Evolutionary conservation across 1,284 basidiomycete genomes (phyloP), one percentile per base, ranked within the genome.

Genomic region (Fomitiporia mediterranea): DNA sequence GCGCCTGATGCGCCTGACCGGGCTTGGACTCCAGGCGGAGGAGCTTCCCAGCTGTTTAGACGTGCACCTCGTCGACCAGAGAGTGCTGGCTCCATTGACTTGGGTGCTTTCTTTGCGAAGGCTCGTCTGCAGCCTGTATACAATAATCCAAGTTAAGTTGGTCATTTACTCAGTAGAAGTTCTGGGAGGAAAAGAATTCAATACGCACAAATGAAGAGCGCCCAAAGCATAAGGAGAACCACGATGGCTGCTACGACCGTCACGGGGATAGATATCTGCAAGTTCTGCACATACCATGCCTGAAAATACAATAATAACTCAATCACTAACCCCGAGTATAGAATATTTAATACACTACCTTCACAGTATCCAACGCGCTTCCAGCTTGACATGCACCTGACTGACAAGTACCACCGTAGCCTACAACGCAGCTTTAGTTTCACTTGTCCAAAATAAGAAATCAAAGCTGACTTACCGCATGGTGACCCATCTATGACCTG

Each of bases 401-500:
- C 40, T 74, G 64, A 66, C 92, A 94, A 59, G 77, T 78, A 21
- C 90, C 90, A 35, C 84, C 88, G 64, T 82, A 89, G 8, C 85
- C 83, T 86, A 56, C 48, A 43, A 28, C 6, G 17, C 34, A 19
- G 51, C 15, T 46, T 46, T 25, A 15, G 21, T 28, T 28, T 15
- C 7, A 27, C 25, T 9, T 17, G 6, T 1, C 53, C 27, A 49
- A 42, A 21, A 53, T 55, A 28, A 9, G 50, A 50, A 11, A 61
- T 56, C 43, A 23, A 44, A 9, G 39, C 32, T 19, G 38, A 68
- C 77, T 61, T 69, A 78, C 91, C 91, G 68, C 93, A 96, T 9
- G 89, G 82, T 21, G 91, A 94, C 9, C 93, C 93, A 66, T 94
- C 89, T 47, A 92, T 77, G 53, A 95, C 82, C 37, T 80, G 72